A percentile compares a stretch with the other conserved stretches of the same genome.
phyloP scores from a whole-genome alignment of 2,329 filamentous ascomycete species.

The Ploettnerulaceae sp. region DNA sequence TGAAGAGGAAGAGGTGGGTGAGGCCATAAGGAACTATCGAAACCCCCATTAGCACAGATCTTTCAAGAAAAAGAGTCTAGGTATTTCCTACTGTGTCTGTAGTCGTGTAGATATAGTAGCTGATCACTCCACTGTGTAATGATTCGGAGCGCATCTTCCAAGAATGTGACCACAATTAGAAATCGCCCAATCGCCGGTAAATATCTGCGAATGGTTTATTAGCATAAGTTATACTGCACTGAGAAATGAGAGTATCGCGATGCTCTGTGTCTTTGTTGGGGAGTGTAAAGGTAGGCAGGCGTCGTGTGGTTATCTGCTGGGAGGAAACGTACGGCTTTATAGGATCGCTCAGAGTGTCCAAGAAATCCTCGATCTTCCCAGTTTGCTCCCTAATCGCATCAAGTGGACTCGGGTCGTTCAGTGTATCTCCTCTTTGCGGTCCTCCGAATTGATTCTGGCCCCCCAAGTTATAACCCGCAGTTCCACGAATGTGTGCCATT shows the following conservation, averaged over 20 bases:
- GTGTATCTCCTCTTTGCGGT: constrained; percentile 32
- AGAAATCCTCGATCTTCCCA: constrained; percentile 93
- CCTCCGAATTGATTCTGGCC: constrained; percentile 36
- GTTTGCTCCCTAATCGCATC: constrained; percentile 91
- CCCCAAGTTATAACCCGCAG: constrained; percentile 40
- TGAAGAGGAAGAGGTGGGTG: constrained; percentile 86
- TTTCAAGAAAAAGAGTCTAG: background rate
- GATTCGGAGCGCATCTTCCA: constrained; percentile 94
- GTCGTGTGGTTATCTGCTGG: constrained; percentile 11
- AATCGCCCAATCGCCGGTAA: constrained; percentile 94
- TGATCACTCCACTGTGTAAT: constrained; percentile 97
- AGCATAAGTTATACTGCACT: constrained; percentile 15
- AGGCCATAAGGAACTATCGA: constrained; percentile 74
- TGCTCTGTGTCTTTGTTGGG: constrained; percentile 1
- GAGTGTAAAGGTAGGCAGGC: constrained; percentile 3
- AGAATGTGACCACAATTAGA: constrained; percentile 95
- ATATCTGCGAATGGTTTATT: constrained; percentile 54
- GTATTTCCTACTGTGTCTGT: constrained; percentile 69
- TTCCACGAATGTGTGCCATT: constrained; percentile 58
- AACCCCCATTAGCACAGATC: constrained; percentile 17
- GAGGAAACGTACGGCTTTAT: constrained; percentile 76
- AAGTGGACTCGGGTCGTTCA: constrained; percentile 44
- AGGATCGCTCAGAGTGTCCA: constrained; percentile 84
- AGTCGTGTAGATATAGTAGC: constrained; percentile 86
- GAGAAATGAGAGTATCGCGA: background rate